Percentiles rank a stretch among this genome's conserved stretches.
Evolutionary conservation across 176 grass and related monocot species (phyloP).

Genomic region (Otatea glauca): DNA sequence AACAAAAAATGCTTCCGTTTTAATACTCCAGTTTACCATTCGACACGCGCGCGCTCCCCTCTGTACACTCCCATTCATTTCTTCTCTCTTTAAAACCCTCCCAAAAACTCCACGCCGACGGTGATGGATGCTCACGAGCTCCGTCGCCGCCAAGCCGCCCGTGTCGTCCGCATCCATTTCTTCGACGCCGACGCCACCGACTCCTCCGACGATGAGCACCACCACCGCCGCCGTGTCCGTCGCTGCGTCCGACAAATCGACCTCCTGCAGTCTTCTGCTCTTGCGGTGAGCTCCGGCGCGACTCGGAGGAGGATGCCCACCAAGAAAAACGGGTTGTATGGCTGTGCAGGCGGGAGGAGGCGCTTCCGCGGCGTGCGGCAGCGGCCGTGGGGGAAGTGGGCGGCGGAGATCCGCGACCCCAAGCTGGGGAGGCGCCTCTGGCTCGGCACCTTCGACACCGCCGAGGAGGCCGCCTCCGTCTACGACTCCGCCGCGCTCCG

Average conservation of each 20-base stretch:
- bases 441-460: constrained; percentile 95
- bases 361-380: constrained; percentile 59
- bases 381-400: constrained; percentile 86
- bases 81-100: too few relatives aligned
- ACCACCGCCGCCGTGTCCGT: background rate
- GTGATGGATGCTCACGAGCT: background rate
- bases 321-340: background rate
- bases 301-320: background rate
- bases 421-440: constrained; percentile 59
- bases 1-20: too few relatives aligned
- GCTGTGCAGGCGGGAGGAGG: background rate
- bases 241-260: constrained; percentile 40
- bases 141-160: background rate
- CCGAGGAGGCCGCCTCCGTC: constrained; percentile 77
- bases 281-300: background rate
- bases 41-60: too few relatives aligned
- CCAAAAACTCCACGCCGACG: too few relatives aligned
- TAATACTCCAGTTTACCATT: too few relatives aligned
- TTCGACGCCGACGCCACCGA: constrained; percentile 63
- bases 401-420: constrained; percentile 84
- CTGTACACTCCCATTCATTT: background rate
- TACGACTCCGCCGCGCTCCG: constrained; percentile 69
- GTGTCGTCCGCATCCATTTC: constrained; percentile 56
- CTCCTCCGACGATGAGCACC: constrained; percentile 55
- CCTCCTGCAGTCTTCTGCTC: background rate